Base-by-base conservation (phyloP, 2,329 filamentous ascomycete species). In the Camillea tinctor region DNA sequence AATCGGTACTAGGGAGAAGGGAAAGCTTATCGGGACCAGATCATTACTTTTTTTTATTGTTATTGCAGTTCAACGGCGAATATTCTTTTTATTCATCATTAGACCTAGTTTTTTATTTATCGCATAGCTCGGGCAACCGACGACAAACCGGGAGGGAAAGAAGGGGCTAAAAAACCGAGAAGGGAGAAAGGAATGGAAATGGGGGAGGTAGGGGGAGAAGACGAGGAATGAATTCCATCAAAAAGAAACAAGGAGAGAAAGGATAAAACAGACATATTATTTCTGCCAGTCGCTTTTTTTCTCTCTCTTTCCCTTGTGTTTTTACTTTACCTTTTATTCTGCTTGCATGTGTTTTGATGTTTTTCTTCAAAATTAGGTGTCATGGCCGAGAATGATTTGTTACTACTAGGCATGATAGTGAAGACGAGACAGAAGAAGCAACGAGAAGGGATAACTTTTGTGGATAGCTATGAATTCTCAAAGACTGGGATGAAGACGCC, bases 121-220 rank as follows among this genome's bases (percentile, higher is more conserved):
- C 59, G 57, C 65, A 69, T 67, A 62, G 60, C 56, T 67, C 67
- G 68, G 67, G 67, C 69, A 68, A 71, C 68, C 68, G 69, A 68
- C 56, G 61, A 63, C 56, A 44, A 44, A 44, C n/a, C 36, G 36
- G 36, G 36, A 44, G 36, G 36, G 36, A 44, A 44, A 44, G 36
- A 44, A 44, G 36, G 36, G 26, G 26, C 7, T 30, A 26, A 26
- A 30, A 44, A 15, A 44, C 17, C 36, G 36, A 15, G 11, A 15
- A 44, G 36, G 36, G 36, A 17, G 36, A 6, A 44, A 15, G 36
- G 17, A 44, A n/a, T 2, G 36, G 36, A 44, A 44, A n/a, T 11
- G 36, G 36, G 36, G 36, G 26, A 30, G 13, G 13, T 13, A 30
- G 26, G 11, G 36, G 11, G 36, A 15, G 17, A n/a, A n/a, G 36